Evolutionary conservation across 2,329 filamentous ascomycete genomes (phyloP), one percentile per base, ranked within the genome.

Genomic region (Diplodia intermedia): DNA sequence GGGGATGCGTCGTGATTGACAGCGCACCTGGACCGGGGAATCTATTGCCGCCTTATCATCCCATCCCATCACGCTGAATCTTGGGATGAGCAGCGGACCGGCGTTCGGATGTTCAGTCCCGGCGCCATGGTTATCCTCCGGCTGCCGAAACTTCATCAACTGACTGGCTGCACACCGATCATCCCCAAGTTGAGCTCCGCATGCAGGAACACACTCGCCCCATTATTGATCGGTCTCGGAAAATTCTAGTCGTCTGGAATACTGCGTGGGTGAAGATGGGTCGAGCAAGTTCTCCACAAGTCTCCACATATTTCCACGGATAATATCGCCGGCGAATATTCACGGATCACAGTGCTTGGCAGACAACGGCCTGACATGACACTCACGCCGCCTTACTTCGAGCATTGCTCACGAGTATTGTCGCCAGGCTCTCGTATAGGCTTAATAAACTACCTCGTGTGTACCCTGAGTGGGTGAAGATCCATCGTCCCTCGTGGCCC

Each of bases 281-380:
- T n/a, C n/a, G 52, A 26, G 18, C 12, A 54, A 12, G 54, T 20
- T 33, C 54, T 38, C 54, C 33, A 31, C 40, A 47, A n/a, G n/a
- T n/a, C n/a, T n/a, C n/a, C n/a, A n/a, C n/a, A n/a, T n/a, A n/a
- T n/a, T n/a, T n/a, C n/a, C n/a, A n/a, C n/a, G n/a, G n/a, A n/a
- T n/a, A 18, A 61, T 61, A 61, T 61, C 18, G 14, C 2, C 57
- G 57, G 57, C 57, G 57, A 61, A 61, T 61, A 61, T 26, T 29
- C 23, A 31, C 56, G 56, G 36, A 15, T 36, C 9, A 2, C 56
- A 12, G 36, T 31, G 36, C 36, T 60, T 60, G 56, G 33, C 33
- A 57, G 18, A 12, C 33, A 26, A 5, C 12, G 1, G 4, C 36
- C 26, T 38, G 33, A 38, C 20, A 12, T 60, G 38, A 57, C 23